Conservation (phyloP, 1,284 basidiomycete species). For the Neonothopanus nambi region DNA sequence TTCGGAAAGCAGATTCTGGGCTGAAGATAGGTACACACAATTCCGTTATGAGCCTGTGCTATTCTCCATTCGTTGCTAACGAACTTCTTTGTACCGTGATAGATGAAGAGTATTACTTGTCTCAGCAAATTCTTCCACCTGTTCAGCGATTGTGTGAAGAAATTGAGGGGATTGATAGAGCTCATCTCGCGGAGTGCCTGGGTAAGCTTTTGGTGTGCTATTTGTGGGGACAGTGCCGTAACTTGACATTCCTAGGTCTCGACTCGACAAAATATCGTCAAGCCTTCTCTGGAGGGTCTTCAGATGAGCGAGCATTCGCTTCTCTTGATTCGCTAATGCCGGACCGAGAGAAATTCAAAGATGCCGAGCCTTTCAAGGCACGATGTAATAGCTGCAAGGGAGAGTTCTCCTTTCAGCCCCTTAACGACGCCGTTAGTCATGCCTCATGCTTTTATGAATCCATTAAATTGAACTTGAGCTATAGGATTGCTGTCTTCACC, state of each 20-base stretch:
- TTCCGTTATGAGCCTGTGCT: not conserved
- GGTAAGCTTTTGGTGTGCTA: conserved; percentile 50
- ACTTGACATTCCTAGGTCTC: conserved; percentile 55
- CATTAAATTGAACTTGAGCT: not conserved
- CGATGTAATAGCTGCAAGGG: conserved; percentile 76
- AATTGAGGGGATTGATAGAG: conserved; percentile 93
- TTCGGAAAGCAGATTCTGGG: conserved; percentile 68
- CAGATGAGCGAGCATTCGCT: conserved; percentile 72
- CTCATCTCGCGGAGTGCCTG: conserved; percentile 91
- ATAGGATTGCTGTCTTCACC: conserved; percentile 51
- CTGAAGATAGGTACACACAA: conserved; percentile 67
- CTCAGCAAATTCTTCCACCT: conserved; percentile 91
- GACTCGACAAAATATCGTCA: conserved; percentile 80
- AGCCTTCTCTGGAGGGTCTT: conserved; percentile 39
- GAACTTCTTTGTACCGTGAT: conserved; percentile 1
- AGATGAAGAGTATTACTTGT: conserved; percentile 94
- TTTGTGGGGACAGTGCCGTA: not conserved
- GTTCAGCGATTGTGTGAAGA: conserved; percentile 94
- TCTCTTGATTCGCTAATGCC: conserved; percentile 90
- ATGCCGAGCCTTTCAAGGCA: conserved; percentile 68
- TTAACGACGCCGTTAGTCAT: conserved; percentile 59
- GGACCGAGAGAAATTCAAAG: conserved; percentile 85
- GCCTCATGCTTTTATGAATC: not conserved
- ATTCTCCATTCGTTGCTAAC: not conserved
- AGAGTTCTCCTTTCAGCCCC: conserved; percentile 62